These are phyloP conservation scores for Colletotrichum navitas DNA, from an alignment of 2,329 filamentous ascomycete genomes.

Conservation along the genomic window DNA sequence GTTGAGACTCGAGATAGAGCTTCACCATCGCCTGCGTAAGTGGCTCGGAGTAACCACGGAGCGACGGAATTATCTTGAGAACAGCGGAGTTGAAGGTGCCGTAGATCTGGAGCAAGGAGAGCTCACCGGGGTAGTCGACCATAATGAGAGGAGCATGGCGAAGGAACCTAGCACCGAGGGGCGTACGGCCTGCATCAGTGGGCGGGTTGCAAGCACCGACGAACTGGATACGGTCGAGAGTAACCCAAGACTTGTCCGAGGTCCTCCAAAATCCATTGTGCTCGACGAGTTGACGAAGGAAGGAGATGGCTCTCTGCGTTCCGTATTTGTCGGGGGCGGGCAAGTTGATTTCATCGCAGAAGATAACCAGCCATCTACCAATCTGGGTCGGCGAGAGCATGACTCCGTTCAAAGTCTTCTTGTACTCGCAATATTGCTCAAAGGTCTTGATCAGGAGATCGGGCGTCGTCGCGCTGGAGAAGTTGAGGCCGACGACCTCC, in stretches of 20 bases:
- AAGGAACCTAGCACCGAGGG: slow-evolving; percentile 92
- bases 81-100: slow-evolving; percentile 97
- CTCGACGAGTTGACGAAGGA: slow-evolving; percentile 96
- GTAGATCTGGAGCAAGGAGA: slow-evolving; percentile 96
- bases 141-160: slow-evolving; percentile 98
- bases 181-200: slow-evolving; percentile 95
- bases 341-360: slow-evolving; percentile 99
- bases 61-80: slow-evolving; percentile 93
- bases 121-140: slow-evolving; percentile 98
- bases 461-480: slow-evolving; percentile 97
- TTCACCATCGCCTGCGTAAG: slow-evolving; percentile 98
- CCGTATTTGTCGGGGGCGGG: slow-evolving; percentile 97
- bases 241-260: slow-evolving; percentile 97
- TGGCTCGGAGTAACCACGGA: slow-evolving; percentile 95
- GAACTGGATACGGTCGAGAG: slow-evolving; percentile 97
- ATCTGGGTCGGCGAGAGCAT: slow-evolving; percentile 97
- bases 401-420: slow-evolving; percentile 96
- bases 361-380: slow-evolving; percentile 96
- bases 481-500: slow-evolving; percentile 99
- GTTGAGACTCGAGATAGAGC: slow-evolving; percentile 94
- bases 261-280: slow-evolving; percentile 99
- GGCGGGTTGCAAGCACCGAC: slow-evolving; percentile 99
- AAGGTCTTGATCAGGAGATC: slow-evolving; percentile 99
- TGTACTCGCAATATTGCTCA: slow-evolving; percentile 99
- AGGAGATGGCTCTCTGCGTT: slow-evolving; percentile 96